Evolutionary conservation across 371 early-diverging fungal species (phyloP), one percentile per base, ranked within the genome.

Genomic region (Rhizopus delemar): DNA sequence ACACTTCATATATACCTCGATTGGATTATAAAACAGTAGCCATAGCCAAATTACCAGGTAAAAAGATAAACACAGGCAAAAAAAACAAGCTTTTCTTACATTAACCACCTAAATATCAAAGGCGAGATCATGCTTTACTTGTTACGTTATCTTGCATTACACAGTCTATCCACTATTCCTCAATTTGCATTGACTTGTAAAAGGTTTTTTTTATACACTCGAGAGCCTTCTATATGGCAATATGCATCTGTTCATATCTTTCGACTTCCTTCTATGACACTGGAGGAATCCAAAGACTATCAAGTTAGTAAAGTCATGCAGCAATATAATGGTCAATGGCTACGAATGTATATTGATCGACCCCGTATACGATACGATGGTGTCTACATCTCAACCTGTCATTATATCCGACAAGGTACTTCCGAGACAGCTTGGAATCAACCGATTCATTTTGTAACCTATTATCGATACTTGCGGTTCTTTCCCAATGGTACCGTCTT

Each of bases 351-450:
- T 69, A 69, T 85, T 35, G 83, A 86, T 53, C 71, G 83, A 16
- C 90, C 91, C 2, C 70, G 89, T 8, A 66, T 89, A 35, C 74
- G 88, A 15, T 75, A 77, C 41, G 89, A 89, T 67, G 91, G 91
- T 5, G 70, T 87, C 3, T 90, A 85, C 56, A 87, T 88, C 9
- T 84, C 88, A 1, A 84, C 78, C 3, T 81, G 88, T 54, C 75
- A 81, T 58, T 90, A 90, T 67, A 63, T 85, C 22, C 69, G 84
- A 63, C 67, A 71, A 41, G 81, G 86, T 33, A 55, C 62, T 9
- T 69, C 77, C 22, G 86, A 87, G 36, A 78, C 75, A 16, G 48
- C 70, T 2, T 84, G 76, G 75, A 77, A 85, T 48, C 78, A 79
- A 45, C 87, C 88, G 0, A 78, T 87, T 22, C 86, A 89, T 61